Conservation (phyloP, 306 rosid species). For the Acacia crassicarpa region DNA sequence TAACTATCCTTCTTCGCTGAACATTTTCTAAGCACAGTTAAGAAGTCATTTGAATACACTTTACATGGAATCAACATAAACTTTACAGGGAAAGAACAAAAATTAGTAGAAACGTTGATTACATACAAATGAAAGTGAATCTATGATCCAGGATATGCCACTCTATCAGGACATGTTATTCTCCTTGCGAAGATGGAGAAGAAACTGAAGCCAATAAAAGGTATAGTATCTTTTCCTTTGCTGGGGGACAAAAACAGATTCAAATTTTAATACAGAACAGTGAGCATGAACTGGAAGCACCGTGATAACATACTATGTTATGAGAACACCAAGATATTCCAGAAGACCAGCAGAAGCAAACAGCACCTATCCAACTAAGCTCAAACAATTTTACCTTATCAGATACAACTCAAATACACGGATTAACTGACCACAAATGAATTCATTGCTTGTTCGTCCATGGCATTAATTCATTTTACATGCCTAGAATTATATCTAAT, state of each 20-base stretch:
- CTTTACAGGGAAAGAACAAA: neutral
- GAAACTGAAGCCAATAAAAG: too few relatives aligned
- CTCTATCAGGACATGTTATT: too few relatives aligned
- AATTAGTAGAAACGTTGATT: neutral
- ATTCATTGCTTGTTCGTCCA: neutral
- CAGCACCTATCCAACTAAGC: neutral
- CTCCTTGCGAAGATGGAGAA: too few relatives aligned
- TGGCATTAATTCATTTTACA: neutral
- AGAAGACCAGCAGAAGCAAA: neutral
- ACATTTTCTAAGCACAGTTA: neutral
- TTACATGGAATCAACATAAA: neutral
- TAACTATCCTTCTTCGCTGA: neutral
- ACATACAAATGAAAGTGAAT: neutral
- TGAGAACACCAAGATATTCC: neutral
- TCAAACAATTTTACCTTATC: neutral
- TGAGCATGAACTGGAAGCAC: constrained; percentile 3
- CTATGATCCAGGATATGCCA: neutral
- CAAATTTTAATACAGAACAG: neutral
- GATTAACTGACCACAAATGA: neutral
- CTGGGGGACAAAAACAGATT: neutral
- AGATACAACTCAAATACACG: neutral
- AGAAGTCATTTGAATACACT: neutral
- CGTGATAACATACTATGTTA: neutral
- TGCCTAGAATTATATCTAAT: neutral
- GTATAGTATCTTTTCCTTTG: too few relatives aligned